Conservation (phyloP, 805 yeast species). For the Schizosaccharomyces octosporus region DNA sequence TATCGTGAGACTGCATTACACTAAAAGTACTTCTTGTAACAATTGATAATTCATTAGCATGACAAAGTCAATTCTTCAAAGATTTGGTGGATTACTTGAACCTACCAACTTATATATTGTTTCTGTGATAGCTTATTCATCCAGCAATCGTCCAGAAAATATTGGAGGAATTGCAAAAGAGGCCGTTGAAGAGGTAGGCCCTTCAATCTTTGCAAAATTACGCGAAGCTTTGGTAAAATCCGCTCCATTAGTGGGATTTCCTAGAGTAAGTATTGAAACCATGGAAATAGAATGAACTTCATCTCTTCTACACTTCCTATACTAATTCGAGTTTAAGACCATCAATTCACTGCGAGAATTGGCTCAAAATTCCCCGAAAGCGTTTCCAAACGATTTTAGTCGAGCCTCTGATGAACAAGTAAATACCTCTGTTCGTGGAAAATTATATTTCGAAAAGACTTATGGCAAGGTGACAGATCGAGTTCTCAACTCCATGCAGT, state of each 20-base stretch:
- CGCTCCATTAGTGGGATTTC: constrained; percentile 60
- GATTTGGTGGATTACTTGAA: background rate
- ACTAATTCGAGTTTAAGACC: constrained; percentile 16
- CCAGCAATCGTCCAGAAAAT: constrained; percentile 61
- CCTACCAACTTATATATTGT: constrained; percentile 36
- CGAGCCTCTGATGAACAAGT: constrained; percentile 7
- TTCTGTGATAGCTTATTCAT: constrained; percentile 61
- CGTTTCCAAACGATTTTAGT: constrained; percentile 8
- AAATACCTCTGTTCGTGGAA: constrained; percentile 22
- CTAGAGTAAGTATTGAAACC: constrained; percentile 15
- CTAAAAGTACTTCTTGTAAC: background rate
- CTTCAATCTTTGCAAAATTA: constrained; percentile 17
- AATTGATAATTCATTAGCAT: background rate
- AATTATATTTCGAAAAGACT: constrained; percentile 42
- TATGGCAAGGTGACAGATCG: constrained; percentile 53
- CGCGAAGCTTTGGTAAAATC: constrained; percentile 61
- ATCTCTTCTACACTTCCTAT: background rate
- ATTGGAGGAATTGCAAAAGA: constrained; percentile 51
- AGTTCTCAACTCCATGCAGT: constrained; percentile 38
- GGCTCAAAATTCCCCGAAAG: constrained; percentile 17
- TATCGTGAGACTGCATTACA: no score
- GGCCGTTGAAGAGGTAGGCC: constrained; percentile 20
- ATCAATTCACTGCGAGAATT: constrained; percentile 53
- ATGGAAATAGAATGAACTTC: background rate
- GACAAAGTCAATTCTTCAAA: background rate